Evolutionary conservation across 75 land plant genomes (phyloP).

Genomic region (Adiantum capillusveneris): DNA sequence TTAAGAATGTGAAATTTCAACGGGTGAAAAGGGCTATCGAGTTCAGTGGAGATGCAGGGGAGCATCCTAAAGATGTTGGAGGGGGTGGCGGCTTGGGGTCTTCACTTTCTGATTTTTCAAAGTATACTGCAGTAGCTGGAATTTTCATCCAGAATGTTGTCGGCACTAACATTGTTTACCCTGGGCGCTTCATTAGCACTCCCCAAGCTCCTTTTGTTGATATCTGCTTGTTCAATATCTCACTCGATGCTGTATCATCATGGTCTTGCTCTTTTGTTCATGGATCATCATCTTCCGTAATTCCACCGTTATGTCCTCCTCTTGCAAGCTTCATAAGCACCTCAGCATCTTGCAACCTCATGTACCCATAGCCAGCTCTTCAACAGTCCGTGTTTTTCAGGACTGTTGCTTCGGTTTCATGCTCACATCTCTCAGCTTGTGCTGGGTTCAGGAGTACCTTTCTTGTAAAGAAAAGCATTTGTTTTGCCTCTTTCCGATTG

Average conservation of each 20-base stretch:
- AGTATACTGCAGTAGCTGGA: constrained; percentile 47
- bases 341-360: too few relatives aligned
- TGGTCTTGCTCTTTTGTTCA: background rate
- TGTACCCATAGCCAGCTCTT: too few relatives aligned
- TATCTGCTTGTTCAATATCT: constrained; percentile 34
- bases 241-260: background rate
- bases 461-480: too few relatives aligned
- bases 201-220: constrained; percentile 34
- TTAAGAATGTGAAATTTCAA: constrained; percentile 37
- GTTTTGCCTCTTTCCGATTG: too few relatives aligned
- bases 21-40: constrained; percentile 53
- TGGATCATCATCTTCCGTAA: too few relatives aligned
- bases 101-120: too few relatives aligned
- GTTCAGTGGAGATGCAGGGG: constrained; percentile 50
- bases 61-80: constrained; percentile 52
- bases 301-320: too few relatives aligned
- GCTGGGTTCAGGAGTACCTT: too few relatives aligned
- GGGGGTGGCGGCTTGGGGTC: constrained; percentile 14
- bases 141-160: constrained; percentile 49
- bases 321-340: too few relatives aligned
- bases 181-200: background rate
- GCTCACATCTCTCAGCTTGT: too few relatives aligned
- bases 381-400: too few relatives aligned
- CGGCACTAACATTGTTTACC: constrained; percentile 35
- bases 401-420: too few relatives aligned